Base-by-base conservation (phyloP, 768 basidiomycete species). In the Dendrothele bispora region DNA sequence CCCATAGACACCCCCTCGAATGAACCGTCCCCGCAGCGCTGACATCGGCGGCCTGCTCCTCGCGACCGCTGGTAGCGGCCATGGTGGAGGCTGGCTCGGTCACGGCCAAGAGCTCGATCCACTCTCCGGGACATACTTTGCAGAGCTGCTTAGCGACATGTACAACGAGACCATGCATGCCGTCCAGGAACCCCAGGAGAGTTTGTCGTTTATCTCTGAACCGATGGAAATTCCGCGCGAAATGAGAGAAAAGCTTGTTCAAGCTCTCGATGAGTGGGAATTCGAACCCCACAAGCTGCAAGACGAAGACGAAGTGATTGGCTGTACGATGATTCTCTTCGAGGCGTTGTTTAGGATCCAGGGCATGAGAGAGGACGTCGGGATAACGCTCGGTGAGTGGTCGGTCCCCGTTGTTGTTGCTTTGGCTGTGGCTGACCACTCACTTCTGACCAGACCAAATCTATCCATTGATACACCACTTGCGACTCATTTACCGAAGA, bases 41-140 rank as follows among this genome's bases (percentile, higher is more conserved):
- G 94, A 98, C 66, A 78, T 91, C 35, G 94, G 94, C 11, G 94
- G 93, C 26, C 77, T 98, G 49, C 82, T 85, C 48, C 83, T 92
- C 40, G 91, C 92, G 1, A 79, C 88, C 41, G 73, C 70, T 48
- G 80, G 79, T 54, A 70, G 65, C 39, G 80, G 79, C 35, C 70
- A 79, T 50, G 86, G 89, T 22, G 79, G 82, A 58, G 87, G 87
- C 29, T 87, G 89, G 86, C 76, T 83, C 32, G 74, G 80, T 35
- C 78, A 62, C 59, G 68, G 41, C 55, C 78, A 56, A 39, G 71
- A 63, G 67, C 72, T 71, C 61, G 67, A 69, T 85, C 86, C 59
- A 14, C 10, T 39, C 10, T 14, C 29, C 51, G 76, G 77, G 53
- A 77, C 77, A 30, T 79, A 78, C 58, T 87, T 86, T 59, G 93